Evolutionary conservation across 2,329 filamentous ascomycete species (phyloP).

Genomic region (Ilyonectria robusta): DNA sequence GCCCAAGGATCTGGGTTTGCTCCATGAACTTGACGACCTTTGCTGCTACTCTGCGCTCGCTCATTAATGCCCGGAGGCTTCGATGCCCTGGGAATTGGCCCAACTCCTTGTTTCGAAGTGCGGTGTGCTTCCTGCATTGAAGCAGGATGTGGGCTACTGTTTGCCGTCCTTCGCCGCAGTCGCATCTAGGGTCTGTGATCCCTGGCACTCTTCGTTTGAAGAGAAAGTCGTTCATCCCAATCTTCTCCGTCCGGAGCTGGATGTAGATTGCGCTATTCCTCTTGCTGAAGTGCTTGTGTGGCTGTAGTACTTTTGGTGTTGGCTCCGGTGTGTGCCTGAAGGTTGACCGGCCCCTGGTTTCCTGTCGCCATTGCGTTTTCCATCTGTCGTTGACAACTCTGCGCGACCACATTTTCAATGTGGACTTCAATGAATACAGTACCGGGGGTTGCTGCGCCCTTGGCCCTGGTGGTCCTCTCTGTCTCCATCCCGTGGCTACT

Average conservation of each 20-base stretch:
- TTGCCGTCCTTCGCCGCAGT: too few relatives aligned
- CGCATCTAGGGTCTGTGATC: too few relatives aligned
- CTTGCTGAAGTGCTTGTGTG: too few relatives aligned
- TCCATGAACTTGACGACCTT: conserved; percentile 17
- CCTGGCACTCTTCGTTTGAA: too few relatives aligned
- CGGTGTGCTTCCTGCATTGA: not conserved
- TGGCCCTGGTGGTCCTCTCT: not conserved
- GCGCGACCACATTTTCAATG: not conserved
- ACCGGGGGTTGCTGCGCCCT: not conserved
- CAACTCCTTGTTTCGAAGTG: conserved; percentile 5
- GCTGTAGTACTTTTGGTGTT: conserved; percentile 10
- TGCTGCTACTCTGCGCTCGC: conserved; percentile 2
- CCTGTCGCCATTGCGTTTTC: not conserved
- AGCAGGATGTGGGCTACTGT: conserved; percentile 31
- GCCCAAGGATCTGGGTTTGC: not conserved
- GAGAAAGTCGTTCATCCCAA: too few relatives aligned
- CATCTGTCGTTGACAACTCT: not conserved
- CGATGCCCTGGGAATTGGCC: not conserved
- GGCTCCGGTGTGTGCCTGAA: conserved; percentile 6
- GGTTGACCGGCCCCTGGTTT: not conserved
- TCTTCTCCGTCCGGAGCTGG: too few relatives aligned
- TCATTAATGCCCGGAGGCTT: not conserved
- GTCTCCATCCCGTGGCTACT: not conserved
- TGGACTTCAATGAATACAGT: not conserved
- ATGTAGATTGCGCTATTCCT: too few relatives aligned